Evolutionary conservation across 345 rosid species (phyloP), one percentile per base, ranked within the genome.

Genomic region (Citrus inodora): DNA sequence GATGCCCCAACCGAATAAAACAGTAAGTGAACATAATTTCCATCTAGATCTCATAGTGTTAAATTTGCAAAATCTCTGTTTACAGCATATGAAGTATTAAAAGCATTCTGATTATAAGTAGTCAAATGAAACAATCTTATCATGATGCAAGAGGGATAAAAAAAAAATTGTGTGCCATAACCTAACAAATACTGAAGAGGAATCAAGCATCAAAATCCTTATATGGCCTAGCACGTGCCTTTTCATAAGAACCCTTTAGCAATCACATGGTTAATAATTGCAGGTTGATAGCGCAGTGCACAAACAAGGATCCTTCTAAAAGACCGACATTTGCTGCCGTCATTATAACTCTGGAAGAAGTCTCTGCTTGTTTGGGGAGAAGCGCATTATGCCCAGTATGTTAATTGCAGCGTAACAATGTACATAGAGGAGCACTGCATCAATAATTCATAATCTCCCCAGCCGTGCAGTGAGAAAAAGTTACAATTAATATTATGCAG

Each of bases 261-360:
- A 58, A 63, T 13, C 46, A 9, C 35, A n/a, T 14, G 70, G 62
- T 59, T 70, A 22, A 19, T 35, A 25, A 13, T 67, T 67, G 21
- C 79, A 88, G 90, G 80, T 79, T 88, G 67, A 83, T 90, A 33
- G 71, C 60, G 65, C 5, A 28, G 1, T 88, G 92, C 85, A 85
- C 67, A 21, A 79, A 82, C 40, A 78, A 81, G 72, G 82, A 79
- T 70, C 78, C 81, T 4, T 48, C n/a, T 0, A 5, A 59, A 63
- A 83, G 75, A 78, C 90, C 88, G 9, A 0, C 74, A 5, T 88
- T 90, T 73, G 3, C 48, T 35, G 60, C 42, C 1, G 78, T 86
- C 37, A 88, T 90, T 66, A 30, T 21, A 4, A 85, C 66, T 16
- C 75, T 90, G 14, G 93, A 90, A 40, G 92, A 88, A 79, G 91